Base-by-base conservation (phyloP, 441 rosid genomes). In the Euphorbia celastroides region DNA sequence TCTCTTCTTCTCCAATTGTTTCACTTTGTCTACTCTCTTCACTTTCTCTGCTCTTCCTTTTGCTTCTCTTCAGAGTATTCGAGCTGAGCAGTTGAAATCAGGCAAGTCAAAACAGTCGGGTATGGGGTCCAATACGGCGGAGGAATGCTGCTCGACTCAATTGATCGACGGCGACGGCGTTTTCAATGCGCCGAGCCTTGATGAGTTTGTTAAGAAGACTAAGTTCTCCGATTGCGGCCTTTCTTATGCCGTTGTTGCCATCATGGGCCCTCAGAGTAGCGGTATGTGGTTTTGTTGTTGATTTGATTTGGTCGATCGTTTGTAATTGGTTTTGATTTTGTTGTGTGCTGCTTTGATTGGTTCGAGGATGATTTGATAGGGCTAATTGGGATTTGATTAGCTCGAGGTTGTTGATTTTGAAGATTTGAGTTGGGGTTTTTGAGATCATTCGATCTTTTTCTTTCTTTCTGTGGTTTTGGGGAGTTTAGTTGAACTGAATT, bases 201-300 rank as follows among this genome's bases (percentile, higher is more conserved):
- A 90, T 31, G 25, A 64, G 68, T 88, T 96, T 62, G 90, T 89
- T 79, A 89, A 84, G 81, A 93, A 86, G 67, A 80, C 86, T 65
- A 88, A 80, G 52, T 72, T 96, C 75, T 81, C 68, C 30, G 96
- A 90, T 65, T 89, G 96, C 60, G 99, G 99, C 46, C 79, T 96
- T 65, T 96, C 99, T 3, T 96, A 96, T 67, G 99, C 99, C 7
- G 81, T 93, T 34, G 99, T 90, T 74, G 86, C 99, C 54, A 96
- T 96, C 74, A 93, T 96, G 99, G 98, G 99, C 67, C 99, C 99
- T 2, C 99, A 96, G 69, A 96, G 99, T 75, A 96, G 99, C 52
- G 99, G 99, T 93, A 80, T 70, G 89, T 64, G 1, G n/a, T n/a
- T n/a, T n/a, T n/a, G n/a, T n/a, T n/a, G n/a, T n/a, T 30, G n/a